Conservation (phyloP, 768 basidiomycete genomes). For the Lactifluus rugatus region DNA sequence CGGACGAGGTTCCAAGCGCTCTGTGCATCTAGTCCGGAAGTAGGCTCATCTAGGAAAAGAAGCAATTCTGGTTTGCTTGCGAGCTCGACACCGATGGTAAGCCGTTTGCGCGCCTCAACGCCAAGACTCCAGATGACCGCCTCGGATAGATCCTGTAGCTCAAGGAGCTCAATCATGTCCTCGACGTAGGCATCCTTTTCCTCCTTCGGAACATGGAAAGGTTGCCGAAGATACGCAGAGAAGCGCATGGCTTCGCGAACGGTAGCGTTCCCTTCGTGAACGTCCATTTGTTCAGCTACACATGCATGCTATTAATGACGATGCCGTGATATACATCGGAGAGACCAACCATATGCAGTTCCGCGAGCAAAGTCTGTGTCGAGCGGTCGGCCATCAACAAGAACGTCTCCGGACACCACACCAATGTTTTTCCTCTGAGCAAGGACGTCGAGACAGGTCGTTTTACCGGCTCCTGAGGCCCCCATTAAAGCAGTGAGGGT, state of each 20-base stretch:
- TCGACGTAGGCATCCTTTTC: constrained; percentile 79
- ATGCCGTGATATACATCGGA: constrained; percentile 21
- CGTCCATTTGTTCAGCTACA: constrained; percentile 62
- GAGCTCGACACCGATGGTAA: constrained; percentile 88
- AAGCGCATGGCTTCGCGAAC: constrained; percentile 81
- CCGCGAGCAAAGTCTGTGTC: constrained; percentile 49
- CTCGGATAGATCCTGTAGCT: constrained; percentile 77
- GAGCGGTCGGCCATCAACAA: constrained; percentile 58
- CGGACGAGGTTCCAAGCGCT: constrained; percentile 80
- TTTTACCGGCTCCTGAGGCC: constrained; percentile 73
- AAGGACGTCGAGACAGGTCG: constrained; percentile 67
- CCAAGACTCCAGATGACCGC: constrained; percentile 66
- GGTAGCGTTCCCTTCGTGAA: constrained; percentile 74
- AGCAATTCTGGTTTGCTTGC: constrained; percentile 79
- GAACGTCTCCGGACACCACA: constrained; percentile 51
- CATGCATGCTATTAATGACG: constrained; percentile 19
- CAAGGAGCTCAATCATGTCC: constrained; percentile 76
- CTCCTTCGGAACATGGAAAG: constrained; percentile 49
- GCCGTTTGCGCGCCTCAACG: constrained; percentile 71
- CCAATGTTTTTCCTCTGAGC: constrained; percentile 71
- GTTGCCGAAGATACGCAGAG: constrained; percentile 80
- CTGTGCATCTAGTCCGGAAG: constrained; percentile 51
- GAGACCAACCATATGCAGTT: constrained; percentile 49
- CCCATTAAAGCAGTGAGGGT: constrained; percentile 76
- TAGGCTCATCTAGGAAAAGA: constrained; percentile 51